phyloP scores from a whole-genome alignment of 306 rosid species.

The Geum urbanum region DNA sequence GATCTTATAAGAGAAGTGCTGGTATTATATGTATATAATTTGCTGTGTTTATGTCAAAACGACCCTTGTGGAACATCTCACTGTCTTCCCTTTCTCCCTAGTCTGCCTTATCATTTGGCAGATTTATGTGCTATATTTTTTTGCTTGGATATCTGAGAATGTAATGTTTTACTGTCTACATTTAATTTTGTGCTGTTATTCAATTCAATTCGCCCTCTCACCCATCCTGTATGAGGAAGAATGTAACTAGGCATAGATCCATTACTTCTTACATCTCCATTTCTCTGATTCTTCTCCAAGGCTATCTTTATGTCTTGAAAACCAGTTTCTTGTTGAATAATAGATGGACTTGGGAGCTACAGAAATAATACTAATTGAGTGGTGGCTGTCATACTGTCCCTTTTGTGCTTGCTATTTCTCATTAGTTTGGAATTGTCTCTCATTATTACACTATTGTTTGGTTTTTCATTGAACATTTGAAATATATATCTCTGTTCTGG shows the following conservation, averaged over 20 bases:
- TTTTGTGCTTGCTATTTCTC: neutral
- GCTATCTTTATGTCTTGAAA: neutral
- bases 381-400: neutral
- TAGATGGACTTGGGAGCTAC: neutral
- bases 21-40: neutral
- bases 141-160: neutral
- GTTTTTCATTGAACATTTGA: neutral
- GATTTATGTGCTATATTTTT: neutral
- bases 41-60: slow-evolving; percentile 9
- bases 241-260: neutral
- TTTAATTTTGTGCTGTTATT: neutral
- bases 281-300: neutral
- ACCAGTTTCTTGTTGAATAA: neutral
- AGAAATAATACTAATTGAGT: neutral
- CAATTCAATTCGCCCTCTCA: neutral
- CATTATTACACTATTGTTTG: neutral
- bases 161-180: neutral
- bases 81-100: neutral
- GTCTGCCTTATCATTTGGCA: neutral
- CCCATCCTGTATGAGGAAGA: neutral
- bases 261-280: neutral
- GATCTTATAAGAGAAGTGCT: neutral
- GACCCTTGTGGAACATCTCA: neutral
- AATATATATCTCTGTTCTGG: neutral
- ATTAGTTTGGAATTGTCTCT: neutral